Evolutionary conservation across 2,329 filamentous ascomycete species (phyloP), one percentile per base, ranked within the genome.

Genomic region (Hymenoscyphus fraxineus): DNA sequence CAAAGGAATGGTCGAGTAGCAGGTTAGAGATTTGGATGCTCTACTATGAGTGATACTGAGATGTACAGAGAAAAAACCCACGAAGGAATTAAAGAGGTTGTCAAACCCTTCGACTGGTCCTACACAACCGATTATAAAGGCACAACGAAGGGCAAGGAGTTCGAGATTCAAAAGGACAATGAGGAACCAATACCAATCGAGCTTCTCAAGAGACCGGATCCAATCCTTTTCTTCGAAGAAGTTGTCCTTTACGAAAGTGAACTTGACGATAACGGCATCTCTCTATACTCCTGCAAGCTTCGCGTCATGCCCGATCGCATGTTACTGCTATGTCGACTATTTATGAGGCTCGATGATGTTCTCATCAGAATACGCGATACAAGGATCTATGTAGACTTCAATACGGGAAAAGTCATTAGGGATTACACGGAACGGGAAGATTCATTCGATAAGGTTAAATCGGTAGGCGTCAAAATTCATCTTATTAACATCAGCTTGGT

Each of bases 101-200:
- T 99, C 62, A 93, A 93, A 79, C 93, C 94, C 2, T 99, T 96
- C 76, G 95, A 99, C 79, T 99, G 95, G 95, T 97, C 92, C 67
- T 99, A 98, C 79, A 95, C 88, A 69, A 97, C 94, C 41, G 84
- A 88, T 70, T 99, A 97, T 78, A 84, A 83, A 64, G 95, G 95
- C 60, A 92, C 89, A 3, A 79, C 66, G 61, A 73, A 64, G 2
- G 72, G 71, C 9, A 76, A 73, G 60, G 55, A 55, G 31, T 75
- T 75, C 54, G 65, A 68, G 40, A n/a, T 64, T 9, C 68, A 62
- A 27, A 61, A 63, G 22, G 65, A 66, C 13, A 65, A 67, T 31
- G 62, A 61, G 27, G 72, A 77, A 62, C 72, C 83, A 63, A 95
- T 99, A 67, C 93, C 95, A 4, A 83, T 97, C 64, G 92, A 94